phyloP scores from a whole-genome alignment of 345 rosid genomes.

The Anastatica hierochuntica region DNA sequence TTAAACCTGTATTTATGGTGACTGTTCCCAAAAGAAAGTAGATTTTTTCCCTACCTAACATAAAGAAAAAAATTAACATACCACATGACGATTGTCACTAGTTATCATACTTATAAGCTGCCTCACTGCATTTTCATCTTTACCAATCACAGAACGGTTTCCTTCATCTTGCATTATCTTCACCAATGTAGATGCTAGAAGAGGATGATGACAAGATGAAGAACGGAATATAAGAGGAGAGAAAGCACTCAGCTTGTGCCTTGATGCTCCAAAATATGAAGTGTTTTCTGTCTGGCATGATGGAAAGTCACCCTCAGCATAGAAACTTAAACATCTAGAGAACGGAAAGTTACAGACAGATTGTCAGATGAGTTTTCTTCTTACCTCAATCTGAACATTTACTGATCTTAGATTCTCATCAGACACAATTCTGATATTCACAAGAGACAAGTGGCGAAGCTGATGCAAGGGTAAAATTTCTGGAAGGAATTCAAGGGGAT shows the following conservation, averaged over 20 bases:
- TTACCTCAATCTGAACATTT: conserved; percentile 85
- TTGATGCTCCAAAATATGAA: conserved; percentile 89
- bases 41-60: neutral
- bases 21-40: conserved; percentile 16
- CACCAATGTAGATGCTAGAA: conserved; percentile 91
- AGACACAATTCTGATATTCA: conserved; percentile 78
- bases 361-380: neutral
- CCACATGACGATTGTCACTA: conserved; percentile 90
- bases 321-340: conserved; percentile 4
- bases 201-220: conserved; percentile 98
- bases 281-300: conserved; percentile 73
- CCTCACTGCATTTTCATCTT: conserved; percentile 98
- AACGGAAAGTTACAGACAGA: conserved; percentile 1
- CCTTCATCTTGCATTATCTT: conserved; percentile 96
- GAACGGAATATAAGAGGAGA: conserved; percentile 96
- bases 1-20: conserved; percentile 23
- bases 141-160: conserved; percentile 76
- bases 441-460: conserved; percentile 89
- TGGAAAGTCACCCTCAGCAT: conserved; percentile 12
- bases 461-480: conserved; percentile 85
- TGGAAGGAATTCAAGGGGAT: conserved; percentile 96
- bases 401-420: conserved; percentile 91
- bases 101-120: conserved; percentile 99
- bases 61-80: conserved; percentile 30
- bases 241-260: conserved; percentile 94